Evolutionary conservation across 768 basidiomycete species (phyloP).

Genomic region (Lentinula aciculospora): DNA sequence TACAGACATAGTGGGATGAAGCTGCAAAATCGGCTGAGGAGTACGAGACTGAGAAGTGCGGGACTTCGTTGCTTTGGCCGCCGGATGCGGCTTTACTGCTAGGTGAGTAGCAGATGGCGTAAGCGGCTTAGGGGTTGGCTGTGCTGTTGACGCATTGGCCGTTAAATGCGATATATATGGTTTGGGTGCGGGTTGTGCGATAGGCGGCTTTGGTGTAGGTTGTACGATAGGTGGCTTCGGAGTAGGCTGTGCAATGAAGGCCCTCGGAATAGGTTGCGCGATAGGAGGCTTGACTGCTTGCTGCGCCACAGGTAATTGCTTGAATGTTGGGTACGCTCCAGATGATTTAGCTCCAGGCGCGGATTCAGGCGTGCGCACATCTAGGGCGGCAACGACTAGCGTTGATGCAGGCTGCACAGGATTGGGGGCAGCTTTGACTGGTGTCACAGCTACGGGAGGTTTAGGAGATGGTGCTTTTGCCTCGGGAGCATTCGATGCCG

Average conservation of each 20-base stretch:
- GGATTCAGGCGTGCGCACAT: background rate
- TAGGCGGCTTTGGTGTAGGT: background rate
- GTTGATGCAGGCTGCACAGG: conserved; percentile 21
- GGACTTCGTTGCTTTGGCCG: background rate
- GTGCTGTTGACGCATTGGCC: background rate
- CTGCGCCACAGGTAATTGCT: background rate
- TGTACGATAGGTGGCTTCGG: background rate
- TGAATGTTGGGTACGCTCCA: background rate
- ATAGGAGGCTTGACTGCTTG: background rate
- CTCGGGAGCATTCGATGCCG: conserved; percentile 18
- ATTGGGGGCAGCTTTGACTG: conserved; percentile 16
- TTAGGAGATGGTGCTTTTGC: conserved; percentile 14
- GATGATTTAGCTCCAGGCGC: background rate
- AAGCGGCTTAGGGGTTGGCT: background rate
- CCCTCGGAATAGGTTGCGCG: background rate
- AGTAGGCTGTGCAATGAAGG: background rate
- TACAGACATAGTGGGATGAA: conserved; percentile 1
- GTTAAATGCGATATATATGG: background rate
- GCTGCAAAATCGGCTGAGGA: conserved; percentile 14
- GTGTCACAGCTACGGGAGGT: conserved; percentile 11
- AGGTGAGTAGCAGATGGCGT: background rate
- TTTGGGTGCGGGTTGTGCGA: background rate
- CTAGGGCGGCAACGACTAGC: conserved; percentile 15
- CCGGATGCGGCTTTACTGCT: background rate
- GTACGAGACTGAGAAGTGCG: conserved; percentile 1